phyloP scores from a whole-genome alignment of 441 rosid species.

The Pelargonium exstipulatum region DNA sequence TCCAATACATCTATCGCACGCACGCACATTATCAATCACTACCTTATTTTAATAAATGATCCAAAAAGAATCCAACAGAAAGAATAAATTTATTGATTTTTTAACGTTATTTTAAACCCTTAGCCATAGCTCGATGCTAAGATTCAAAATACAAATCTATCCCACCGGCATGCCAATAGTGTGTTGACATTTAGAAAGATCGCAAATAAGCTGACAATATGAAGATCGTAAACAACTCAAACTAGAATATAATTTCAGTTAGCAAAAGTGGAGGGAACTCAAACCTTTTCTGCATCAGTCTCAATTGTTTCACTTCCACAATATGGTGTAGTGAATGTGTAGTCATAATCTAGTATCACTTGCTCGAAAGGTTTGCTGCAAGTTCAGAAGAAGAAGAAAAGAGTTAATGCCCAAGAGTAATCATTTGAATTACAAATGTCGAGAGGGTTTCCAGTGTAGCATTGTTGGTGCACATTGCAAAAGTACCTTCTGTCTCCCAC shows the following conservation, averaged over 20 bases:
- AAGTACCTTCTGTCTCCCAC: background rate
- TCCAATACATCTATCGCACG: no score
- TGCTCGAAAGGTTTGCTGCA: conserved; percentile 85
- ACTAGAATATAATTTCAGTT: background rate
- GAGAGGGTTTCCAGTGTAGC: background rate
- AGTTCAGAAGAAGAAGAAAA: conserved; percentile 17
- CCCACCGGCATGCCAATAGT: background rate
- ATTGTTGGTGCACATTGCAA: background rate
- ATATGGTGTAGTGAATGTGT: conserved; percentile 89
- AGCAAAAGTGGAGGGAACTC: conserved; percentile 14
- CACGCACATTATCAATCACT: background rate
- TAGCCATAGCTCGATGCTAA: background rate
- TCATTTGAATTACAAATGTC: background rate
- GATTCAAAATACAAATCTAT: background rate
- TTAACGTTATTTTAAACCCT: background rate
- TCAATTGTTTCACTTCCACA: conserved; percentile 65
- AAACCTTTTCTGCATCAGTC: conserved; percentile 41
- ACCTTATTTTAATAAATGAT: background rate
- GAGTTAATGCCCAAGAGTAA: background rate
- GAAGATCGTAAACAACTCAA: background rate
- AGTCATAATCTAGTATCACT: conserved; percentile 95
- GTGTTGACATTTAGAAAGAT: background rate
- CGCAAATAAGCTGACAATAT: background rate
- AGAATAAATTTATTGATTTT: background rate
- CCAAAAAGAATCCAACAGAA: background rate